Conservation (phyloP, 2,329 filamentous ascomycete genomes). For the Aspergillus tamarii region DNA sequence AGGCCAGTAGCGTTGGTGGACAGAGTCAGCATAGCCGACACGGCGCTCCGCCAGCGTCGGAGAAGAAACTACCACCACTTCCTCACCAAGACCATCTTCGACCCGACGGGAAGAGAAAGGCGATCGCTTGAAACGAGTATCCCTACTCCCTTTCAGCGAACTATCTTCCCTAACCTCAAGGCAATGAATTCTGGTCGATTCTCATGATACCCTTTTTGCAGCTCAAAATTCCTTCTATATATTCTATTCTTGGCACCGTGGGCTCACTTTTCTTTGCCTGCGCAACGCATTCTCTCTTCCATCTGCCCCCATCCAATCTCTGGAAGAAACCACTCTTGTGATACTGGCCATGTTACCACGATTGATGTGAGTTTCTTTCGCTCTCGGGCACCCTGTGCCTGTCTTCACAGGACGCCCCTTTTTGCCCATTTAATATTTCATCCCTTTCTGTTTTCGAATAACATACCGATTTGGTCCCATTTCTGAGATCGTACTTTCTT, state of each 20-base stretch:
- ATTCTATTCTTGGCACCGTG: slow-evolving; percentile 17
- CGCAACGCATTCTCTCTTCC: slow-evolving; percentile 22
- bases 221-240: slow-evolving; percentile 18
- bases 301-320: slow-evolving; percentile 10
- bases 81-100: slow-evolving; percentile 21
- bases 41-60: slow-evolving; percentile 25
- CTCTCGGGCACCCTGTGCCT: slow-evolving; percentile 23
- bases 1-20: slow-evolving; percentile 69
- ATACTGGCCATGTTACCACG: slow-evolving; percentile 36
- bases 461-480: slow-evolving; percentile 11
- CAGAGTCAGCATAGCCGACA: slow-evolving; percentile 57
- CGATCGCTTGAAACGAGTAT: slow-evolving; percentile 16
- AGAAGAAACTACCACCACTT: slow-evolving; percentile 36
- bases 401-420: slow-evolving; percentile 15
- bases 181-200: slow-evolving; percentile 14
- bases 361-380: slow-evolving; percentile 35
- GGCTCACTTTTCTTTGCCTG: slow-evolving; percentile 18
- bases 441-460: slow-evolving; percentile 14
- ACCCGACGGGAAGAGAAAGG: slow-evolving; percentile 30
- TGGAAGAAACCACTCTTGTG: slow-evolving; percentile 17
- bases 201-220: slow-evolving; percentile 27
- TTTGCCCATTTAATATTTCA: slow-evolving; percentile 16
- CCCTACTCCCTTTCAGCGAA: background rate
- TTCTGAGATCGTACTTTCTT: slow-evolving; percentile 4
- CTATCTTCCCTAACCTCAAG: background rate